Evolutionary conservation across 2,329 filamentous ascomycete species (phyloP), one percentile per base, ranked within the genome.

Genomic region (Akanthomyces lecanii): DNA sequence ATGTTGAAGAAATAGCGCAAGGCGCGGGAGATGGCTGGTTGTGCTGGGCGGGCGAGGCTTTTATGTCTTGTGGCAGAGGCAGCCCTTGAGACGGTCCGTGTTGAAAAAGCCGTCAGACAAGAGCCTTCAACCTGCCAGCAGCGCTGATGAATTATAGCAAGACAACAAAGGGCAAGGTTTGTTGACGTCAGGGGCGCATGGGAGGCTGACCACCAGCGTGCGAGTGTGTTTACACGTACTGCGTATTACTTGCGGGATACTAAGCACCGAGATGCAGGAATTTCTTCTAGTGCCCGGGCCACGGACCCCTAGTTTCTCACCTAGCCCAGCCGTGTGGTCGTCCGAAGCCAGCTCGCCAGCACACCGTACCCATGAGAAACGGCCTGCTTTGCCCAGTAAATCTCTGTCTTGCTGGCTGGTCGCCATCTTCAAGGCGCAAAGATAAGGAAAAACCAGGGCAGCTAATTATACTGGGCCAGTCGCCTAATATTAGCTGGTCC

Each of bases 351-450:
- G n/a, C 5, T 51, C 23, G 48, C 14, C n/a, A 52, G n/a, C 12
- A 59, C 38, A 59, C 56, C 56, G 30, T 51, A 59, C 56, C 56
- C 56, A 59, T 50, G 45, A 58, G 16, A 50, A 58, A 59, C 44
- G 55, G 21, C 28, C 21, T 18, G 12, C 12, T 28, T 25, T 51
- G 21, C 21, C 21, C 21, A 21, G 21, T 21, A 5, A 33, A 5
- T n/a, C 30, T 58, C 40, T 40, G 28, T 7, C 11, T 5, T 12
- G 16, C 36, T 40, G 30, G 36, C 40, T 30, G 33, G 23, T 45
- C 21, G 54, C 21, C 30, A 23, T 47, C 55, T 48, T 16, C 5
- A 18, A 44, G 57, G 4, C 25, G 28, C 38, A 52, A 36, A 53
- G 58, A 53, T 53, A 53, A 45, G 48, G 28, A 36, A 45, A 36